phyloP scores from a whole-genome alignment of 805 yeast genomes.

The Monosporozyma unispora region DNA sequence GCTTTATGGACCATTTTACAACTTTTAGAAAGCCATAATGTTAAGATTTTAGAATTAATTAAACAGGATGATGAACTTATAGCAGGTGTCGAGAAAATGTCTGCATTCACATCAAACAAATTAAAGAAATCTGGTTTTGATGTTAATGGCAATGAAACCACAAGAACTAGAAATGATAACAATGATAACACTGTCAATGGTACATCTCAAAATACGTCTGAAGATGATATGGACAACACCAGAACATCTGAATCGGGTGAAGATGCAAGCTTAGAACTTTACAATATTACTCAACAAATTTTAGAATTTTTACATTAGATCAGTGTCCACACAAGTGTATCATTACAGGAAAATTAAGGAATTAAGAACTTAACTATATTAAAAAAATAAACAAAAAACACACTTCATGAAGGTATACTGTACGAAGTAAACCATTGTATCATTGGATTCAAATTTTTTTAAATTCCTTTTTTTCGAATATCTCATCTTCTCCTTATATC shows the following conservation, averaged over 20 bases:
- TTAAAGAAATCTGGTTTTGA: slow-evolving; percentile 23
- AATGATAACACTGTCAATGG: slow-evolving; percentile 12
- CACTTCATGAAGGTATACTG: background rate
- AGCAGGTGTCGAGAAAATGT: slow-evolving; percentile 43
- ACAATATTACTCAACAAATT: slow-evolving; percentile 59
- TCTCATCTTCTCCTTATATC: background rate
- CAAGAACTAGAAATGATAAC: slow-evolving; percentile 10
- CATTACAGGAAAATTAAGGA: background rate
- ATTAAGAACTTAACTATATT: background rate
- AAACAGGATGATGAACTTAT: slow-evolving; percentile 47
- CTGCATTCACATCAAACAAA: slow-evolving; percentile 29
- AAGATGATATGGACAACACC: slow-evolving; percentile 17
- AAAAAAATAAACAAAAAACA: background rate
- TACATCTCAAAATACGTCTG: slow-evolving; percentile 10
- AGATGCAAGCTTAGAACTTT: slow-evolving; percentile 56
- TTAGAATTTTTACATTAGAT: slow-evolving; percentile 36
- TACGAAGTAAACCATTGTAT: background rate
- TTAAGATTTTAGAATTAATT: slow-evolving; percentile 45
- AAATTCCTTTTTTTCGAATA: background rate
- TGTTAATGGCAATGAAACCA: slow-evolving; percentile 10
- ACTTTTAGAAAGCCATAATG: slow-evolving; percentile 77
- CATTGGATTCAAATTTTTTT: background rate
- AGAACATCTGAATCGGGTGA: slow-evolving; percentile 37
- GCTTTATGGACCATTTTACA: slow-evolving; percentile 96
- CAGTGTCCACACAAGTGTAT: background rate